Percentiles rank a stretch among this genome's conserved stretches.
phyloP scores from a whole-genome alignment of 148 eudicot species.

The Dysphania ambrosioides region DNA sequence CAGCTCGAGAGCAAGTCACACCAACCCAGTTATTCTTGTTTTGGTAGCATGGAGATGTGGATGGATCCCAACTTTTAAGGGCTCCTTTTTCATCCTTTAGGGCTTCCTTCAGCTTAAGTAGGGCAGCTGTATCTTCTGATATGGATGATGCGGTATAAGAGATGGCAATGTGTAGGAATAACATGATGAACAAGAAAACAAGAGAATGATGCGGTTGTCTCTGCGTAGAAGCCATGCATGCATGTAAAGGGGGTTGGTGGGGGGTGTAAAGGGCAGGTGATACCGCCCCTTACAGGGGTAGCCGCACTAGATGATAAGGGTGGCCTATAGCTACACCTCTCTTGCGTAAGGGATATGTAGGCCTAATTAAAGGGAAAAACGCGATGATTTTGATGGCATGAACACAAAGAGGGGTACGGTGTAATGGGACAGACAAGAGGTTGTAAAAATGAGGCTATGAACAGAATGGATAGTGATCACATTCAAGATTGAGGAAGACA shows the following conservation, averaged over 20 bases:
- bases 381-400: slow-evolving; percentile 13
- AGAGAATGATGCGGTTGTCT: background rate
- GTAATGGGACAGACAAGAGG: slow-evolving; percentile 4
- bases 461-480: slow-evolving; percentile 17
- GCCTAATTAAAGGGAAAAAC: slow-evolving; percentile 14
- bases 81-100: slow-evolving; percentile 19
- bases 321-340: slow-evolving; percentile 19
- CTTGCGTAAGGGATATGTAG: slow-evolving; percentile 19
- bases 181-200: slow-evolving; percentile 5
- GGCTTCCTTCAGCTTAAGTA: slow-evolving; percentile 26
- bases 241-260: background rate
- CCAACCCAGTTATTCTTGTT: slow-evolving; percentile 31
- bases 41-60: slow-evolving; percentile 23
- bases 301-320: background rate
- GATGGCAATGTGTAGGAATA: background rate
- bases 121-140: slow-evolving; percentile 1
- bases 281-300: slow-evolving; percentile 39
- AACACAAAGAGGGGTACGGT: slow-evolving; percentile 6
- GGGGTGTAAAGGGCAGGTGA: slow-evolving; percentile 37
- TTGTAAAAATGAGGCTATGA: slow-evolving; percentile 18
- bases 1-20: slow-evolving; percentile 29
- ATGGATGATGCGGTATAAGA: slow-evolving; percentile 12
- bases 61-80: slow-evolving; percentile 24
- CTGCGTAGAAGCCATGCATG: slow-evolving; percentile 17
- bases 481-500: slow-evolving; percentile 10